Evolutionary conservation across 192 early-diverging fungal species (phyloP), one percentile per base, ranked within the genome.

Genomic region (Gonapodya prolifera): DNA sequence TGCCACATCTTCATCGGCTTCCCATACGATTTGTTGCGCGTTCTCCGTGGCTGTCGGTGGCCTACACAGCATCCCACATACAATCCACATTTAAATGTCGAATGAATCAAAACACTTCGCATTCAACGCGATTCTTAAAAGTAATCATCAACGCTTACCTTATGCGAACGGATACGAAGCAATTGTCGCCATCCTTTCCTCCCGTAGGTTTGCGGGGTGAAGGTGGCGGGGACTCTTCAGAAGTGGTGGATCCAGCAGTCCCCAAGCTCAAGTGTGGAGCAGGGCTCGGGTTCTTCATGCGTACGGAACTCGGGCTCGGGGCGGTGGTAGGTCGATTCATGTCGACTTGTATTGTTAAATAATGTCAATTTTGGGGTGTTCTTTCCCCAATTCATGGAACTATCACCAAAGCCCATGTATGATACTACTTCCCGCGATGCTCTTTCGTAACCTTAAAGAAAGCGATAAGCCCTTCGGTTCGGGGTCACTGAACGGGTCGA

Each of bases 141-240:
- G n/a, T n/a, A n/a, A n/a, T n/a, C n/a, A n/a, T n/a, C n/a, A n/a
- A n/a, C 18, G 31, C 28, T 32, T 18, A 32, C 71, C 71, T 73
- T 2, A 73, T 73, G 16, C 71, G 71, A 16, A 73, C 71, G 29
- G 71, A 30, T 18, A 73, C 71, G 32, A 16, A 13, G 71, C 71
- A 73, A 73, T 73, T 73, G 31, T 73, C 71, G 71, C 32, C 71
- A 61, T 61, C 45, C 23, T 61, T 61, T 61, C 45, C 45, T 23
- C 45, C 45, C 8, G 45, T 61, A 61, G 45, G 45, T 61, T 61
- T 61, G 8, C 45, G 45, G 8, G 45, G 45, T 61, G 45, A 61
- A 8, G 45, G 45, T 8, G 45, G 45, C 23, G 45, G 45, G 23
- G 45, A 61, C 23, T 61, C 45, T 8, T 8, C 23, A 61, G 45